Evolutionary conservation across 2,329 filamentous ascomycete genomes (phyloP).

Genomic region (Colletotrichum liriopes): DNA sequence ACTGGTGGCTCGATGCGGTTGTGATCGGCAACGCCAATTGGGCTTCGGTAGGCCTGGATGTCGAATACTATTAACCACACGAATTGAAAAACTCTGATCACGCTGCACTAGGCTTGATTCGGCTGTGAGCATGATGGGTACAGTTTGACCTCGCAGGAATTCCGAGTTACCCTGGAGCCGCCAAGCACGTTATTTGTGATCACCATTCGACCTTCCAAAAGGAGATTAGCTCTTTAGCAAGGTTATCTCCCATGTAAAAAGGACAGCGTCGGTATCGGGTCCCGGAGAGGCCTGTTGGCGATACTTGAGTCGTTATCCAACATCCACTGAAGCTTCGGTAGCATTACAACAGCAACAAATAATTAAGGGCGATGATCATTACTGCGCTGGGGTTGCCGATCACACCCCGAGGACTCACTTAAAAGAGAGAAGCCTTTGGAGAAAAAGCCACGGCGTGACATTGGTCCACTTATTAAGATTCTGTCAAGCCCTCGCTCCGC

Average conservation of each 20-base stretch:
- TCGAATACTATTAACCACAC: neutral
- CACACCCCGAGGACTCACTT: neutral
- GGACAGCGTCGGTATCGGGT: neutral
- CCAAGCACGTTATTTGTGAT: slow-evolving; percentile 2
- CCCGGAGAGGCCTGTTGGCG: neutral
- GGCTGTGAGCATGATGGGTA: neutral
- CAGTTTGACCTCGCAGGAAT: neutral
- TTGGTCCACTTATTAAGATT: slow-evolving; percentile 4
- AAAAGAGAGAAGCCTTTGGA: neutral
- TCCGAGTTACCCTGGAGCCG: neutral
- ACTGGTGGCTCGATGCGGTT: neutral
- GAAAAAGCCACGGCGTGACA: neutral
- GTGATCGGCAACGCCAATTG: neutral
- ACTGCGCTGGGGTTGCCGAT: neutral
- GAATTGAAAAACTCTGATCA: neutral
- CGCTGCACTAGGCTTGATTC: neutral
- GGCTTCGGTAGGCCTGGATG: neutral
- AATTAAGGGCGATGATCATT: neutral
- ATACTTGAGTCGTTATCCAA: neutral
- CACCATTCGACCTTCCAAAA: neutral
- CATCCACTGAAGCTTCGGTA: neutral
- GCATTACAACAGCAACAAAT: neutral
- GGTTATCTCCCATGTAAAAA: neutral
- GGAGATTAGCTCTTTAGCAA: neutral
- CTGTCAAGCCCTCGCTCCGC: neutral